These are phyloP conservation scores for Wallacemonas sp. DNA, from an alignment of 208 protist species.

Conservation along the genomic window DNA sequence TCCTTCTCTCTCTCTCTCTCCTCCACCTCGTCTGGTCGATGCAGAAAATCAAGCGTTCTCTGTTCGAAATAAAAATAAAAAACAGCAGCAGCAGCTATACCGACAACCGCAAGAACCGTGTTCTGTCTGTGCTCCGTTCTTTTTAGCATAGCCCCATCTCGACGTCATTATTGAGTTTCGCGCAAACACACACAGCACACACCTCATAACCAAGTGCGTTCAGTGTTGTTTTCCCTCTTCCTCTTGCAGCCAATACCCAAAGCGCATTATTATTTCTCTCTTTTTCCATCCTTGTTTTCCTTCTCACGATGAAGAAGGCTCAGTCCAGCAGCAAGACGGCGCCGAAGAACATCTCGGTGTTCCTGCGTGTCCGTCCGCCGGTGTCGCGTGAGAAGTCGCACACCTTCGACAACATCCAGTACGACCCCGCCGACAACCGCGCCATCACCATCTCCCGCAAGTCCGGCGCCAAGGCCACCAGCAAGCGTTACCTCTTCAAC, in stretches of 20 bases:
- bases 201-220: no score
- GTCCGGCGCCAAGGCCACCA: conserved; percentile 31
- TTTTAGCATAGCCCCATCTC: no score
- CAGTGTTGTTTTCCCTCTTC: conserved; percentile 15
- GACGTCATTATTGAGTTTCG: no score
- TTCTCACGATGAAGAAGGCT: conserved; percentile 38
- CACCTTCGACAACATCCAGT: conserved; percentile 76
- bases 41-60: no score
- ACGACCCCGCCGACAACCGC: conserved; percentile 45
- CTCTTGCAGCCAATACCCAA: background rate
- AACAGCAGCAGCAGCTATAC: background rate
- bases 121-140: background rate
- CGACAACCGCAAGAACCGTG: background rate
- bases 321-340: conserved; percentile 49
- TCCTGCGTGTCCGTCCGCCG: conserved; percentile 79
- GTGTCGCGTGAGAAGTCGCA: conserved; percentile 66
- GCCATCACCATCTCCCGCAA: conserved; percentile 53
- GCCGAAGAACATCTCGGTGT: conserved; percentile 88
- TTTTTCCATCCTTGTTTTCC: background rate
- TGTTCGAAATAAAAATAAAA: background rate
- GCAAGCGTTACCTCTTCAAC: conserved; percentile 78
- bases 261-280: background rate
- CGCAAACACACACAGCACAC: no score
- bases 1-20: background rate
- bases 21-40: background rate